Percentiles rank a stretch among this genome's conserved stretches.
These are phyloP conservation scores for Esteya vermicola DNA, from an alignment of 2,329 filamentous ascomycete species.

Conservation along the genomic window DNA sequence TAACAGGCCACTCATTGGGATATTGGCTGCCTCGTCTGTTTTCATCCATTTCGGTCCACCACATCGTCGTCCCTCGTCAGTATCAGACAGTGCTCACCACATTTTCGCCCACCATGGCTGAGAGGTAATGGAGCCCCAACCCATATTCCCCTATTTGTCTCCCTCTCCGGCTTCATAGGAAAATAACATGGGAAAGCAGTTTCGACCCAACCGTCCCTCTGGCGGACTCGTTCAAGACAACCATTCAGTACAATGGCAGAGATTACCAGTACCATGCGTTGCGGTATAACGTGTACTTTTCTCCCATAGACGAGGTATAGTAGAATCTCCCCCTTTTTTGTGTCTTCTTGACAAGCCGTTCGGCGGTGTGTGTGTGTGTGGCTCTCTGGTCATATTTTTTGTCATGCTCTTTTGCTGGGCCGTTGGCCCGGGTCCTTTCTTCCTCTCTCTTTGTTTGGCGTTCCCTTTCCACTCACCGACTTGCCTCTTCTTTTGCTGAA, in stretches of 20 bases:
- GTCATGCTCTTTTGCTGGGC: too few relatives aligned
- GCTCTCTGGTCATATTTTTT: too few relatives aligned
- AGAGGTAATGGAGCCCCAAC: slow-evolving; percentile 4
- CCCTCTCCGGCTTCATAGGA: background rate
- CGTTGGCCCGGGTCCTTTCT: background rate
- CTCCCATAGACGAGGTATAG: slow-evolving; percentile 57
- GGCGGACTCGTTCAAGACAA: slow-evolving; percentile 44
- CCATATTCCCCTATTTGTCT: too few relatives aligned
- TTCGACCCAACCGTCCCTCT: slow-evolving; percentile 34
- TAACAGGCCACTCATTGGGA: too few relatives aligned
- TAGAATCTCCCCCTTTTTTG: background rate
- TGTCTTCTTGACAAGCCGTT: background rate
- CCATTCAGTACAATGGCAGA: slow-evolving; percentile 45
- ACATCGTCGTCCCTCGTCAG: too few relatives aligned
- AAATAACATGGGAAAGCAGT: slow-evolving; percentile 18
- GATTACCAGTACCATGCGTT: slow-evolving; percentile 55
- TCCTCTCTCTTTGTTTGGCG: background rate
- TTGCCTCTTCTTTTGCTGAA: slow-evolving; percentile 2
- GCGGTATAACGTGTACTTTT: slow-evolving; percentile 50
- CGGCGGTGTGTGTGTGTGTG: too few relatives aligned
- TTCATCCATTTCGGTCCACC: too few relatives aligned
- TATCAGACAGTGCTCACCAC: too few relatives aligned
- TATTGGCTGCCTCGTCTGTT: too few relatives aligned
- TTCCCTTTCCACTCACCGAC: background rate
- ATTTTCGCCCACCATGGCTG: slow-evolving; percentile 4